Conservation (phyloP, 163 green algal genomes). For the Picocystis sp. region DNA sequence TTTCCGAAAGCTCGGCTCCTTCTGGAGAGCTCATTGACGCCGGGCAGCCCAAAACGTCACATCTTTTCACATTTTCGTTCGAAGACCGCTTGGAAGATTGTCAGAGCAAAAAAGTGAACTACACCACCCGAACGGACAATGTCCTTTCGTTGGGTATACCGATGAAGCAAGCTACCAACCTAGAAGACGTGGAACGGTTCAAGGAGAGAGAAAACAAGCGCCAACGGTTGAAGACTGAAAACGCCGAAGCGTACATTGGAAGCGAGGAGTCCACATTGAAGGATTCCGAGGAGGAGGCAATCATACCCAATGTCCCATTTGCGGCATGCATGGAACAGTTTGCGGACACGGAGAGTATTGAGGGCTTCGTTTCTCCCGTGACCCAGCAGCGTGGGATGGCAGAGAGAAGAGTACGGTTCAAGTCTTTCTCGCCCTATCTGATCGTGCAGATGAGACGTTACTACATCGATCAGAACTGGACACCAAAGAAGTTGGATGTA, state of each 20-base stretch:
- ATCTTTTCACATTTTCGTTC: constrained; percentile 49
- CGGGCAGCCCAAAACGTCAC: constrained; percentile 11
- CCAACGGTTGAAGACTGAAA: constrained; percentile 39
- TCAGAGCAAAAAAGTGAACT: constrained; percentile 41
- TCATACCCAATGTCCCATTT: constrained; percentile 52
- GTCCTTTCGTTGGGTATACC: constrained; percentile 64
- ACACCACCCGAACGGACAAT: constrained; percentile 19
- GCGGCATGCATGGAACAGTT: constrained; percentile 63
- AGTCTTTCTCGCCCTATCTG: constrained; percentile 74
- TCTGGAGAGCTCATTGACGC: neutral
- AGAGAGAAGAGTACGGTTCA: constrained; percentile 48
- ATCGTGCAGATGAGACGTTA: constrained; percentile 56
- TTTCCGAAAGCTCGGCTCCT: constrained; percentile 8
- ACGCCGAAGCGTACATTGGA: constrained; percentile 39
- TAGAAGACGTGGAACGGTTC: constrained; percentile 5
- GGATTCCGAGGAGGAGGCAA: constrained; percentile 14
- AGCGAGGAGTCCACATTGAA: constrained; percentile 10
- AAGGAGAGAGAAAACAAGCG: constrained; percentile 52
- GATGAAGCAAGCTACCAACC: constrained; percentile 69
- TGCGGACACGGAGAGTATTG: constrained; percentile 21
- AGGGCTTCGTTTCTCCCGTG: too few species aligned
- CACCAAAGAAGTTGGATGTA: constrained; percentile 81
- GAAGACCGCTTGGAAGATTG: constrained; percentile 69
- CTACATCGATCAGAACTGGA: constrained; percentile 55
- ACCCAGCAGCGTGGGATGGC: constrained; percentile 24